A percentile compares a stretch with the other conserved stretches of the same genome.
Evolutionary conservation across 768 basidiomycete species (phyloP).

Genomic region (Brasilioporus rufonigricans): DNA sequence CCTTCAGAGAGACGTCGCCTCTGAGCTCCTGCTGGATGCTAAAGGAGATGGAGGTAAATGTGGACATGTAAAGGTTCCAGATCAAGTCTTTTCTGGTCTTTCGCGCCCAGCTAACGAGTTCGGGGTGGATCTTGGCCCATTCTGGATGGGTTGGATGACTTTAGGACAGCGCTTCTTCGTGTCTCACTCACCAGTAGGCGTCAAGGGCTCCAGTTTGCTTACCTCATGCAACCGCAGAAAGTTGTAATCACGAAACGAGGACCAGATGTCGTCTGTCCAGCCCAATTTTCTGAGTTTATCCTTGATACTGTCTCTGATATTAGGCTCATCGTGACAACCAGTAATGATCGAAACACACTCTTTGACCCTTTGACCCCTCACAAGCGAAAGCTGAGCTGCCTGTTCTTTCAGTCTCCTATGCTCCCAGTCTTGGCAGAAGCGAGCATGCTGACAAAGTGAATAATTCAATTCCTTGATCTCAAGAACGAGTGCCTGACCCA

Average conservation of each 20-base stretch:
- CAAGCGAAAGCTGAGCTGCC: background rate
- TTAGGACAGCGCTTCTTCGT: background rate
- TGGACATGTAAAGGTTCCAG: background rate
- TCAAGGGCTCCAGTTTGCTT: background rate
- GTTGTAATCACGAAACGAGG: too few relatives aligned
- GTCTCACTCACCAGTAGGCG: constrained; percentile 7
- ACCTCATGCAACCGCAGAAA: constrained; percentile 8
- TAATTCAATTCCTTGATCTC: too few relatives aligned
- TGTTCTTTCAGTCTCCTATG: background rate
- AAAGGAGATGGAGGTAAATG: background rate
- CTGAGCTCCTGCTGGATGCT: background rate
- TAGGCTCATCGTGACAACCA: too few relatives aligned
- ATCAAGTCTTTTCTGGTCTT: background rate
- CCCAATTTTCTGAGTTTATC: background rate
- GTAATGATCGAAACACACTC: background rate
- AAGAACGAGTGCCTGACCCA: too few relatives aligned
- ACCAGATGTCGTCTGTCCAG: background rate
- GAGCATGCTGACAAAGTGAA: constrained; percentile 6
- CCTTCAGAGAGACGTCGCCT: background rate
- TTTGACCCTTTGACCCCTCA: constrained; percentile 1
- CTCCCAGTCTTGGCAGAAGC: constrained; percentile 1
- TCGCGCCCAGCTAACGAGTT: background rate
- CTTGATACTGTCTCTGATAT: constrained; percentile 5
- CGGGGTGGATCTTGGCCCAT: constrained; percentile 8
- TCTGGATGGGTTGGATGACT: background rate